Evolutionary conservation across 192 early-diverging fungal genomes (phyloP), one percentile per base, ranked within the genome.

Genomic region (Phycomyces blakesleeanus): DNA sequence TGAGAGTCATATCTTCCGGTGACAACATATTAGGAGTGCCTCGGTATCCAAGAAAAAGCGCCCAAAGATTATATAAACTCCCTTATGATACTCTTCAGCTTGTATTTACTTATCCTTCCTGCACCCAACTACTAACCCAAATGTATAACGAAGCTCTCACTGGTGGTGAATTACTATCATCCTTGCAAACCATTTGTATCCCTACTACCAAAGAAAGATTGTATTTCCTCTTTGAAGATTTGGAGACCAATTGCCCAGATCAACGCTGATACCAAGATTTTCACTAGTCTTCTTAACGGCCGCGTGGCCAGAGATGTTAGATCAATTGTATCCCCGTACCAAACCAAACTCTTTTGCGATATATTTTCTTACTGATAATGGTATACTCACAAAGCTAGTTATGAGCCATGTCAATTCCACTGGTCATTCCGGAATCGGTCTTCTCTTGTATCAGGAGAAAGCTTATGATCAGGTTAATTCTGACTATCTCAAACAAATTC

Each of bases 181-280:
- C 22, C 3, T 65, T 38, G 63, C 22, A 22, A 1, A 1, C 18
- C 0, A 71, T 65, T 0, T 39, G 51, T 29, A 68, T 76, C 62
- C 12, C 42, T 68, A 18, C 52, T 71, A 1, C 51, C 24, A 38
- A 76, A 71, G 42, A 76, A 71, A 55, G 66, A 66, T 0, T 61
- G 67, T 18, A 16, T 61, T 12, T 18, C 41, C 1, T 16, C 40
- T 3, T 51, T 71, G 18, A 44, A 52, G 0, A 77, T 50, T 38
- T 69, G 49, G 42, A 41, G 60, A 4, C 67, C 67, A 14, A 16
- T 69, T 16, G 29, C 55, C 3, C 14, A 63, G 1, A 61, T 63
- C 16, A 69, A 63, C 47, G 27, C 52, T 1, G 68, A 69, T 18
- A 61, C 68, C 1, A 69, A 69, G 16, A 12, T 69, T 0, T 69